These are phyloP conservation scores for Penicillium sp. DNA, from an alignment of 2,329 filamentous ascomycete genomes.

Conservation along the genomic window DNA sequence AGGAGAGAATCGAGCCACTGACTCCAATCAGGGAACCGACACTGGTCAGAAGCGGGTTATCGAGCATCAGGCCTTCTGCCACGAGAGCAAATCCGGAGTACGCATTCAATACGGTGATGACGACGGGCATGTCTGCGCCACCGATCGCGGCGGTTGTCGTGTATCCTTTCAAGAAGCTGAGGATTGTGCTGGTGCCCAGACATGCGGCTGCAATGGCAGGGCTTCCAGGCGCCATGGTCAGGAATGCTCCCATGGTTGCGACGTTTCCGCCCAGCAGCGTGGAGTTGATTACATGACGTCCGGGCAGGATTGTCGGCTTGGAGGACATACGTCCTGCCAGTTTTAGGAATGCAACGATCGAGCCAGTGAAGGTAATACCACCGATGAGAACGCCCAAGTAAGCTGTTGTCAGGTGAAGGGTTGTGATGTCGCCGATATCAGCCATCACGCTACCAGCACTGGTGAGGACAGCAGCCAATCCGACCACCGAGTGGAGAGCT, in stretches of 20 bases:
- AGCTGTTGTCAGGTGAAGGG: slow-evolving; percentile 79
- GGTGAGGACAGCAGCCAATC: slow-evolving; percentile 83
- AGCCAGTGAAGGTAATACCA: slow-evolving; percentile 88
- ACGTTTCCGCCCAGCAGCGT: slow-evolving; percentile 74
- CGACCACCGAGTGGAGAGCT: slow-evolving; percentile 85
- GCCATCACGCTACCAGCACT: slow-evolving; percentile 85
- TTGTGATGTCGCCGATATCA: slow-evolving; percentile 69
- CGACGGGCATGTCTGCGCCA: slow-evolving; percentile 91
- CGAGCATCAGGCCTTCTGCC: slow-evolving; percentile 88
- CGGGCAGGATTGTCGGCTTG: slow-evolving; percentile 70
- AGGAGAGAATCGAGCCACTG: slow-evolving; percentile 84
- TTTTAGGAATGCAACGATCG: slow-evolving; percentile 86
- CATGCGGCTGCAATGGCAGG: slow-evolving; percentile 78
- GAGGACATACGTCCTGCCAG: slow-evolving; percentile 82
- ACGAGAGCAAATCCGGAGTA: slow-evolving; percentile 90
- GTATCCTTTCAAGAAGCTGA: slow-evolving; percentile 84
- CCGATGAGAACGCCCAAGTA: slow-evolving; percentile 85
- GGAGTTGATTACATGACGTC: slow-evolving; percentile 74
- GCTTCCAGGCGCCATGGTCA: slow-evolving; percentile 78
- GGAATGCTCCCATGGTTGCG: slow-evolving; percentile 80
- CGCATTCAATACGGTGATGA: slow-evolving; percentile 86
- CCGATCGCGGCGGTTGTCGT: slow-evolving; percentile 88
- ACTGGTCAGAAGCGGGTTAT: slow-evolving; percentile 81
- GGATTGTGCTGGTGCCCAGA: slow-evolving; percentile 70
- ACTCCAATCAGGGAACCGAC: slow-evolving; percentile 87